Conservation (phyloP, 306 rosid genomes). For the Elaeagnus macrophylla region DNA sequence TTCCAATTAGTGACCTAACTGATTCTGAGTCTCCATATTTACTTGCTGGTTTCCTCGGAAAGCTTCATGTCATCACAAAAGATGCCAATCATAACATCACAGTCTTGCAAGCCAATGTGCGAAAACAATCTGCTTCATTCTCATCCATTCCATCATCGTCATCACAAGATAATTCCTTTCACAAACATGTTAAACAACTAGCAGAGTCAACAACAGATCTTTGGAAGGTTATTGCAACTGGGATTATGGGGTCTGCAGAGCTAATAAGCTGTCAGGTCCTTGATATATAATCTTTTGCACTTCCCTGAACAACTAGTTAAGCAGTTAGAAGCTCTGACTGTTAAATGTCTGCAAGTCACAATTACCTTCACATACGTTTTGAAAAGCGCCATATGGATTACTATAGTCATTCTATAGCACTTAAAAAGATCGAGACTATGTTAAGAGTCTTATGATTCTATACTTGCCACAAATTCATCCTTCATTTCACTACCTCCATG, state of each 20-base stretch:
- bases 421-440: too few species aligned
- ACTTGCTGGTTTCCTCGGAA: slow-evolving; percentile 82
- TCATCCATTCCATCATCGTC: slow-evolving; percentile 28
- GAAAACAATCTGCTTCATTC: slow-evolving; percentile 22
- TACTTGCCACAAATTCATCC: too few species aligned
- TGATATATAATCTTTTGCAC: slow-evolving; percentile 32
- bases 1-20: slow-evolving; percentile 65
- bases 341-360: too few species aligned
- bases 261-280: slow-evolving; percentile 87
- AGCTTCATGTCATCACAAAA: slow-evolving; percentile 87
- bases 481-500: too few species aligned
- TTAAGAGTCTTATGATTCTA: too few species aligned
- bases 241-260: slow-evolving; percentile 59
- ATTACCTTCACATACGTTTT: too few species aligned
- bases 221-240: slow-evolving; percentile 56
- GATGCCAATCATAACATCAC: slow-evolving; percentile 55
- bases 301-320: too few species aligned
- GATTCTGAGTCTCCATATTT: slow-evolving; percentile 87
- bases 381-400: too few species aligned
- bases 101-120: slow-evolving; percentile 48
- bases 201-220: slow-evolving; percentile 50
- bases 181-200: slow-evolving; percentile 10
- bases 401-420: too few species aligned
- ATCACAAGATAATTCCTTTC: slow-evolving; percentile 6
- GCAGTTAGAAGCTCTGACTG: too few species aligned